Conservation (phyloP, 2,329 filamentous ascomycete genomes). For the Penicillium concentricum region DNA sequence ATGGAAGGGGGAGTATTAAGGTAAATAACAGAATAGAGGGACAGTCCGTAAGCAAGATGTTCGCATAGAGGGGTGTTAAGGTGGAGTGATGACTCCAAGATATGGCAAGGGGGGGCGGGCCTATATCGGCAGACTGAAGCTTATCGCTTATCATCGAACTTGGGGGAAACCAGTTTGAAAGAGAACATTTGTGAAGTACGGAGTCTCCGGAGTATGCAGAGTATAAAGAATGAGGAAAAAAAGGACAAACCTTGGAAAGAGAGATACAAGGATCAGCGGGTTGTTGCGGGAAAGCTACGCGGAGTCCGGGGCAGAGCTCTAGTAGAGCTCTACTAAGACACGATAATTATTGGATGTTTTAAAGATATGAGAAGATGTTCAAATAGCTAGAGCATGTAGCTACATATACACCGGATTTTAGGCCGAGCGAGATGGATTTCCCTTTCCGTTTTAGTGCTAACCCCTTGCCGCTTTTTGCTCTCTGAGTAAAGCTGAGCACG, state of each 20-base stretch:
- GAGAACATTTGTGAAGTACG: not conserved
- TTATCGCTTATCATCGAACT: constrained; percentile 26
- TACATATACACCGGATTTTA: too few species aligned
- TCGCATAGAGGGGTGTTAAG: constrained; percentile 1
- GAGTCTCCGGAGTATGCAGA: not conserved
- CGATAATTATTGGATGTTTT: not conserved
- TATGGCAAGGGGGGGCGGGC: constrained; percentile 21
- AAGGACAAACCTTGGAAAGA: not conserved
- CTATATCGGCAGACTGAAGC: constrained; percentile 21
- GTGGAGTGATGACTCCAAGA: constrained; percentile 8
- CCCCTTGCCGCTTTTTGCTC: too few species aligned
- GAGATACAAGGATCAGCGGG: not conserved
- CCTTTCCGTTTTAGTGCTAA: too few species aligned
- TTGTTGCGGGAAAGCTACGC: constrained; percentile 6
- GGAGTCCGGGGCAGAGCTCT: constrained; percentile 15
- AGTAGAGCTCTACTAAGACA: constrained; percentile 2
- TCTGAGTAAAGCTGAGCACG: too few species aligned
- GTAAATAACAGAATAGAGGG: not conserved
- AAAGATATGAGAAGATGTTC: not conserved
- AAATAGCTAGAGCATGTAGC: not conserved
- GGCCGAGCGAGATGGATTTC: too few species aligned
- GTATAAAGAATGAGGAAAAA: not conserved
- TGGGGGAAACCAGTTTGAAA: not conserved
- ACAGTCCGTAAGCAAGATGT: not conserved
- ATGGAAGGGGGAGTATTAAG: not conserved